phyloP scores from a whole-genome alignment of 345 rosid genomes.

The Sisymbrium irio region DNA sequence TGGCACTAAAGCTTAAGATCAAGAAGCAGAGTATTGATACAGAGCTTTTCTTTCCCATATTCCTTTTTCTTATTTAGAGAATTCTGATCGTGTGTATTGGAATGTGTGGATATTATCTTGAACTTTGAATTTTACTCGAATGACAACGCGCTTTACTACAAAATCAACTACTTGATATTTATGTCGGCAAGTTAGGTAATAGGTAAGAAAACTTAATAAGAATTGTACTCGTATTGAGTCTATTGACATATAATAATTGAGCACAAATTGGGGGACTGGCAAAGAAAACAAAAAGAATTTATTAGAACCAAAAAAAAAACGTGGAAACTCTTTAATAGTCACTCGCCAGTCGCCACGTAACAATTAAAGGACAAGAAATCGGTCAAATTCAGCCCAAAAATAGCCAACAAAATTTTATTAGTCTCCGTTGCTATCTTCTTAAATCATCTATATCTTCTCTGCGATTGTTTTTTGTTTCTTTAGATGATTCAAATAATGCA shows the following conservation, averaged over 20 bases:
- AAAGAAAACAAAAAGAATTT: no score
- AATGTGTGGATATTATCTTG: not conserved
- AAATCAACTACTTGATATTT: not conserved
- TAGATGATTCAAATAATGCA: not conserved
- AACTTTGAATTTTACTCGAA: not conserved
- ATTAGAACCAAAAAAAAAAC: no score
- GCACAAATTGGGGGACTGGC: no score
- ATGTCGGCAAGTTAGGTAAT: no score
- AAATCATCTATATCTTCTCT: not conserved
- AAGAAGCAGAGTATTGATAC: constrained; percentile 11
- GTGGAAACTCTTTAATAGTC: no score
- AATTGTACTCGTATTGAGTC: no score
- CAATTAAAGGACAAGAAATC: not conserved
- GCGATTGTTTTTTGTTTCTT: no score
- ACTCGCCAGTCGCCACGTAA: no score
- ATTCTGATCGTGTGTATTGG: not conserved
- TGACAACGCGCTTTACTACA: not conserved
- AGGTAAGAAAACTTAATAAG: no score
- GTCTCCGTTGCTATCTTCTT: not conserved
- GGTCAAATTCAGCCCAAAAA: not conserved
- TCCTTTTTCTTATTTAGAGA: not conserved
- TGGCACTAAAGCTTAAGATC: constrained; percentile 1
- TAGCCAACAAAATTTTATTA: no score
- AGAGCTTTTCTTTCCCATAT: constrained; percentile 10
- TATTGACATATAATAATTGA: no score